These are phyloP conservation scores for Picochlorum sp. DNA, from an alignment of 139 green algal species.

Conservation along the genomic window DNA sequence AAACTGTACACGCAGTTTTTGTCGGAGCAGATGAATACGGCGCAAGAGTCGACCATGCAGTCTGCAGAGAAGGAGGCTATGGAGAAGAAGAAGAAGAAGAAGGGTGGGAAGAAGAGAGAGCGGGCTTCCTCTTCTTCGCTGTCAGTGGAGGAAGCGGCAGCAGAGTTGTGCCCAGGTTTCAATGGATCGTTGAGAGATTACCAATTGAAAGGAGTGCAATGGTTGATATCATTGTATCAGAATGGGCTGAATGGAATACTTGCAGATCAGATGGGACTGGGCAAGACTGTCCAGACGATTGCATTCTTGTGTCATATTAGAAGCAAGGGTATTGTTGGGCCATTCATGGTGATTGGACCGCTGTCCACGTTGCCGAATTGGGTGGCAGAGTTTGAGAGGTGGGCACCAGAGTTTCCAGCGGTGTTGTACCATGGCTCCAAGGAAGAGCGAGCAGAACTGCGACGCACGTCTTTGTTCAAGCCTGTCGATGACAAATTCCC, in stretches of 20 bases:
- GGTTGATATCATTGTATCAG: slow-evolving; percentile 80
- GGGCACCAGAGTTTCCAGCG: slow-evolving; percentile 64
- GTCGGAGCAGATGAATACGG: slow-evolving; percentile 73
- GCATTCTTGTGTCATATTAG: slow-evolving; percentile 83
- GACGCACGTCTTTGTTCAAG: slow-evolving; percentile 19
- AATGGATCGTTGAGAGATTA: slow-evolving; percentile 70
- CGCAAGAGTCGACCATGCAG: slow-evolving; percentile 13
- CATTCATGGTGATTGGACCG: slow-evolving; percentile 81
- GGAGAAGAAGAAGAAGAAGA: slow-evolving; percentile 15
- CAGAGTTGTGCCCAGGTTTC: slow-evolving; percentile 73
- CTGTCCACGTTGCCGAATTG: slow-evolving; percentile 93
- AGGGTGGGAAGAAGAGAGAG: slow-evolving; percentile 19
- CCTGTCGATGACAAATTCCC: slow-evolving; percentile 56
- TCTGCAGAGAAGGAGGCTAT: slow-evolving; percentile 12
- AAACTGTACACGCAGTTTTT: slow-evolving; percentile 82
- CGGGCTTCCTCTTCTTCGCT: background rate
- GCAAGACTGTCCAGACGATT: slow-evolving; percentile 97
- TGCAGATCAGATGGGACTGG: slow-evolving; percentile 93
- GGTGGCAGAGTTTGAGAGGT: slow-evolving; percentile 85
- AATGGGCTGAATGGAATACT: slow-evolving; percentile 94
- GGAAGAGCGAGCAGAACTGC: slow-evolving; percentile 55
- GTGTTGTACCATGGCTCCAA: slow-evolving; percentile 90
- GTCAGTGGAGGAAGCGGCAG: background rate
- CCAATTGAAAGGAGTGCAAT: slow-evolving; percentile 85
- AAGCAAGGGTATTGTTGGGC: slow-evolving; percentile 57